Base-by-base conservation (phyloP, 108 stramenopile genomes). In the Fragilariopsis cylindrus region DNA sequence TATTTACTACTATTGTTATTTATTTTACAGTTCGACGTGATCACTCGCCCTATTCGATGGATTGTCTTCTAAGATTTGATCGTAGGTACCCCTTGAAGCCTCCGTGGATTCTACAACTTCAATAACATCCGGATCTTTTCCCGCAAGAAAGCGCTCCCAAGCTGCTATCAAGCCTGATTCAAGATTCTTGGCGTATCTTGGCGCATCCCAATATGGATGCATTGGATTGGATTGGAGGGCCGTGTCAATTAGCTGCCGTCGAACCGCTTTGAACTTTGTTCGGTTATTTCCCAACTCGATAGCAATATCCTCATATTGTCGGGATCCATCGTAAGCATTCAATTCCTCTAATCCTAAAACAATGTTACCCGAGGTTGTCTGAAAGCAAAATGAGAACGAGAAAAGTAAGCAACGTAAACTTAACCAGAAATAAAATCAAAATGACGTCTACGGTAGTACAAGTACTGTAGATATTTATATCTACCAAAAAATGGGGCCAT, bases 171-270 rank as follows among this genome's bases (percentile, higher is more conserved):
- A 73, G 40, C 90, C 93, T 3, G 58, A 65, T 73, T 92, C 81
- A 58, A 94, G 85, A 72, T 87, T 90, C 72, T 83, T 82, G 4
- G 86, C 88, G 70, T 94, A 94, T 13, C 92, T 84, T 9, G 86
- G 82, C 5, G 88, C 90, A 86, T 94, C 93, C 93, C 93, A 94
- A 74, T 89, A 94, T 1, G 90, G 85, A 73, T 94, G 93, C 93
- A 94, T 90, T 2, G 90, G 93, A 60, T 94, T 90, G 46, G 79
- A 80, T 73, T 92, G 86, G 46, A 90, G 66, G 19, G 87, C 88
- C 44, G 89, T 86, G 44, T 77, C 85, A 18, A 92, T 81, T 60
- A 94, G 65, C 56, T 75, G 85, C 16, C 67, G 66, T 65, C 93
- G 85, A 40, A 86, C 73, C 3, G 70, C 62, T n/a, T 78, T 48